phyloP scores from a whole-genome alignment of 2,329 filamentous ascomycete species.

The Clonostachys rhizophaga region DNA sequence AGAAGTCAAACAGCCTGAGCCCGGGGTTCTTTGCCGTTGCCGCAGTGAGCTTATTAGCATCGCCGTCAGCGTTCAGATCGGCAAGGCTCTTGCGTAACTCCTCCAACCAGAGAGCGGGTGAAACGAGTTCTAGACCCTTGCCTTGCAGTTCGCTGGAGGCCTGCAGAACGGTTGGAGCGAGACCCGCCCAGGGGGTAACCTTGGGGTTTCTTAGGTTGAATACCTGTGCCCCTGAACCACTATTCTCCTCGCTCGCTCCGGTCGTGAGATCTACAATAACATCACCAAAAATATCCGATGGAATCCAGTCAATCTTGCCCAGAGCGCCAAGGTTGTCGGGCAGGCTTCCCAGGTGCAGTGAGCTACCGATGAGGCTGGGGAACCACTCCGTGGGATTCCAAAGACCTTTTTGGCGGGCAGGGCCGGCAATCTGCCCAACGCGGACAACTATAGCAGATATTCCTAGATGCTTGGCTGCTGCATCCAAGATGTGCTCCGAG shows the following conservation, averaged over 20 bases:
- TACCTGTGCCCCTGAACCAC: too few species aligned
- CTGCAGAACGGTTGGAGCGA: too few species aligned
- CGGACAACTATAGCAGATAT: constrained; percentile 34
- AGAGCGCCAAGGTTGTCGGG: constrained; percentile 37
- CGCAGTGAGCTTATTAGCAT: not conserved
- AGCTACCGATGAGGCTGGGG: constrained; percentile 43
- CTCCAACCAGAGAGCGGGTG: too few species aligned
- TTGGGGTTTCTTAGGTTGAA: too few species aligned
- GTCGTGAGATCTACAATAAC: constrained; percentile 18
- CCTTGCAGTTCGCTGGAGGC: too few species aligned
- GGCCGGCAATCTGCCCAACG: constrained; percentile 42
- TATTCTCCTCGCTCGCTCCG: too few species aligned
- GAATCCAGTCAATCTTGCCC: constrained; percentile 48
- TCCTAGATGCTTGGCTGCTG: constrained; percentile 21
- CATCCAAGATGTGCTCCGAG: constrained; percentile 33
- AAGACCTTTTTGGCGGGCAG: constrained; percentile 27
- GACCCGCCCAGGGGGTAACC: too few species aligned
- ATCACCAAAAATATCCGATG: constrained; percentile 40
- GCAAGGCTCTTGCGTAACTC: too few species aligned
- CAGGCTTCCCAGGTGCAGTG: constrained; percentile 38
- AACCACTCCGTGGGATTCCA: constrained; percentile 58
- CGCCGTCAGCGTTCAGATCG: too few species aligned
- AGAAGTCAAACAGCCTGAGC: not conserved
- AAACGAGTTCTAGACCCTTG: too few species aligned
- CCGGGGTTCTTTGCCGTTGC: not conserved